Percentiles rank a stretch among this genome's conserved stretches.
phyloP scores from a whole-genome alignment of 2,329 filamentous ascomycete species.

The Aspergillus sp. region DNA sequence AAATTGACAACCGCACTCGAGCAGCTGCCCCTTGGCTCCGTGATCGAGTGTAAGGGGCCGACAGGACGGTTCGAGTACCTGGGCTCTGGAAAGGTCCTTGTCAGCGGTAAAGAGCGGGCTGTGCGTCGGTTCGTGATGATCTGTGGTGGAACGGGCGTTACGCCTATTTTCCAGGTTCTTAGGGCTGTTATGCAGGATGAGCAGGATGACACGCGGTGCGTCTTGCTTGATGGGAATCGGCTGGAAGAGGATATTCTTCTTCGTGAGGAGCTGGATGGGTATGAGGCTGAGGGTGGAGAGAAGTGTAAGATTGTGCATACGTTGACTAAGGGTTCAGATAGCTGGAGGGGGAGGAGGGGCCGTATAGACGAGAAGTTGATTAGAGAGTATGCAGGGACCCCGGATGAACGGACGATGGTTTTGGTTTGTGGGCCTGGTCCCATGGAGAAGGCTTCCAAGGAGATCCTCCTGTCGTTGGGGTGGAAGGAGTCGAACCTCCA shows the following conservation, averaged over 20 bases:
- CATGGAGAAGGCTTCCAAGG: conserved; percentile 67
- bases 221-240: conserved; percentile 77
- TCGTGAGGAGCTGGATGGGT: conserved; percentile 66
- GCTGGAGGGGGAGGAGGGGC: conserved; percentile 69
- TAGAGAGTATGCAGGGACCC: conserved; percentile 50
- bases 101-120: conserved; percentile 57
- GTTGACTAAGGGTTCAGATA: conserved; percentile 61
- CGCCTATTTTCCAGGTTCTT: conserved; percentile 84
- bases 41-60: conserved; percentile 83
- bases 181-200: conserved; percentile 68
- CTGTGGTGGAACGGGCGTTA: conserved; percentile 84
- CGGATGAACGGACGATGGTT: conserved; percentile 59
- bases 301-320: conserved; percentile 66
- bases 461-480: conserved; percentile 59
- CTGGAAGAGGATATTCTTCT: conserved; percentile 80
- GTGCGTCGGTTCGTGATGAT: conserved; percentile 79
- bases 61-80: conserved; percentile 82
- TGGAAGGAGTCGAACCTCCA: conserved; percentile 72
- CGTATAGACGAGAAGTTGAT: conserved; percentile 65
- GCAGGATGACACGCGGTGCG: conserved; percentile 64
- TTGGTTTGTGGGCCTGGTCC: conserved; percentile 76
- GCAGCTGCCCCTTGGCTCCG: conserved; percentile 67
- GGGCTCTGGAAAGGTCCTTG: conserved; percentile 61
- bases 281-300: conserved; percentile 53
- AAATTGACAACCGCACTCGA: conserved; percentile 82